Evolutionary conservation across 768 basidiomycete genomes (phyloP).

Genomic region (Kwoniella bestiolae): DNA sequence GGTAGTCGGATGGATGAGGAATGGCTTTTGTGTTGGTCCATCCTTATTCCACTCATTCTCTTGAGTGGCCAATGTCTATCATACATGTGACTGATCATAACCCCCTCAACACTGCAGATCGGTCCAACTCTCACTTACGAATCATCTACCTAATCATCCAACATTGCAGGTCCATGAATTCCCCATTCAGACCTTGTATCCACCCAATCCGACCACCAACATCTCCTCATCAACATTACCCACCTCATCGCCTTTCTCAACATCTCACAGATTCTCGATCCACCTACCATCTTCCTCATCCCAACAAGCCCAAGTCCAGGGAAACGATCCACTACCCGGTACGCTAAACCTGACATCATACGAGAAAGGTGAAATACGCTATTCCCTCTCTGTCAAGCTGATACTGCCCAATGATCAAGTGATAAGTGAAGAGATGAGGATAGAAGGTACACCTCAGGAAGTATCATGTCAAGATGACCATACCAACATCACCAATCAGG

Average conservation of each 20-base stretch:
- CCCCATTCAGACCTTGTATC: conserved; percentile 30
- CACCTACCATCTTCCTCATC: conserved; percentile 25
- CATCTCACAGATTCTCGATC: conserved; percentile 45
- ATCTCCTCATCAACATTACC: conserved; percentile 18
- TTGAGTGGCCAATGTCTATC: too few relatives aligned
- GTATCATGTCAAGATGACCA: conserved; percentile 3
- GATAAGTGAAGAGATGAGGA: conserved; percentile 25
- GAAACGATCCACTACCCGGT: conserved; percentile 44
- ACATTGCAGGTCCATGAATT: conserved; percentile 32
- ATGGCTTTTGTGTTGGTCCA: too few relatives aligned
- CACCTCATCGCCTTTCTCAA: conserved; percentile 32
- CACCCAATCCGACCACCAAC: conserved; percentile 14
- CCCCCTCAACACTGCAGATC: conserved; percentile 24
- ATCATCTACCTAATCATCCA: conserved; percentile 38
- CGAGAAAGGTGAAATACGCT: conserved; percentile 45
- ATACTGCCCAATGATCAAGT: conserved; percentile 20
- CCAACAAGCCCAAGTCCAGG: too few relatives aligned
- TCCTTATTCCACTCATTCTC: too few relatives aligned
- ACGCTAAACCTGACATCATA: conserved; percentile 44
- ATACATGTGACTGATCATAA: too few relatives aligned
- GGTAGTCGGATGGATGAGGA: too few relatives aligned
- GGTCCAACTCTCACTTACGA: conserved; percentile 30
- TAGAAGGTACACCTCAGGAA: conserved; percentile 48
- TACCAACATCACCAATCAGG: background rate
- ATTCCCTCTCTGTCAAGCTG: conserved; percentile 36